Evolutionary conservation across 2,329 filamentous ascomycete genomes (phyloP), one percentile per base, ranked within the genome.

Genomic region (Tolypocladium amazonense): DNA sequence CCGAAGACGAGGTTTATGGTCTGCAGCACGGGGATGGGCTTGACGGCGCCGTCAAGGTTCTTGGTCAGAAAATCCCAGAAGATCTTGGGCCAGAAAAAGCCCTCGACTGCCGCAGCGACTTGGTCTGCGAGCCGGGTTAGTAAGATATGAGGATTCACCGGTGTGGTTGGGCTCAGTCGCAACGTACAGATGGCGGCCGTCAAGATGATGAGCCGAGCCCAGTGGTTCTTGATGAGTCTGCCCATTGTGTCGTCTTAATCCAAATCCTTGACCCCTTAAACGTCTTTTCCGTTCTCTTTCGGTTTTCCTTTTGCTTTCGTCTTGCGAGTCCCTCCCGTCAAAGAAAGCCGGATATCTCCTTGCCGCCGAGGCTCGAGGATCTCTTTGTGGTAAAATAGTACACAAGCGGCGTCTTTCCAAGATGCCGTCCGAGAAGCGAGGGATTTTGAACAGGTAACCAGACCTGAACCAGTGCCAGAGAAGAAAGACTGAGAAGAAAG

Each of bases 221-320:
- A 96, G 80, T 99, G 94, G 80, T 97, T 97, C 83, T 99, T 99
- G 80, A 99, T 97, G 72, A 99, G 87, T 77, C 88, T 94, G 75
- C 94, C 94, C 94, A 99, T 99, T 64, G 66, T 78, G 74, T 57
- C 58, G 30, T 5, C 54, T 35, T 20, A 59, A 62, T 58, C 58
- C 45, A 53, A 14, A 30, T 23, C 41, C 35, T 56, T 39, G 18
- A 33, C 15, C 8, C 41, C 45, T 9, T 25, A 18, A 14, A 55
- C 27, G 43, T 58, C 45, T 58, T 45, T 59, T 59, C 50, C 58
- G 43, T 62, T 56, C 38, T 54, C 62, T 62, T 45, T 59, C 35
- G 15, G n/a, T 50, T 52, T 50, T 33, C 3, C 15, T 4, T 11
- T 52, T 35, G 9, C n/a, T 35, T 35, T n/a, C 25, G 47, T 53